Evolutionary conservation across 768 basidiomycete genomes (phyloP).

Genomic region (Calocybe cyanea): DNA sequence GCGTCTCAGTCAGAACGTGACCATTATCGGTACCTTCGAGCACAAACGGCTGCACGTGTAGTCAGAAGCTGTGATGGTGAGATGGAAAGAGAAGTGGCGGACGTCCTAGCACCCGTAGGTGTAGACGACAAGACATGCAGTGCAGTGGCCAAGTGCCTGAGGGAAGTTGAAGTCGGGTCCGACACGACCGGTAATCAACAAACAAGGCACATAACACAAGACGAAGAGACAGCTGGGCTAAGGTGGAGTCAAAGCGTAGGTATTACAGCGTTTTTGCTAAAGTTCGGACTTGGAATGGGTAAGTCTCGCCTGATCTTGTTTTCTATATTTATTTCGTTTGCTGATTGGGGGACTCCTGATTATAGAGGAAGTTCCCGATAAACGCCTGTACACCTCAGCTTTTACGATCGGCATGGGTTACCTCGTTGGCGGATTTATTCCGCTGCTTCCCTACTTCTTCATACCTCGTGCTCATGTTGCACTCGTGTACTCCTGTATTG

Average conservation of each 20-base stretch:
- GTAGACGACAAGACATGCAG: constrained; percentile 80
- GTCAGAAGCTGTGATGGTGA: constrained; percentile 86
- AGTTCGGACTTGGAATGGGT: constrained; percentile 94
- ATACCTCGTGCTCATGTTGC: constrained; percentile 64
- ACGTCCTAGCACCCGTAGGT: constrained; percentile 84
- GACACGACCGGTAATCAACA: constrained; percentile 5
- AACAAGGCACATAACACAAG: constrained; percentile 21
- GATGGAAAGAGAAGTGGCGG: constrained; percentile 93
- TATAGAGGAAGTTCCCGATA: constrained; percentile 83
- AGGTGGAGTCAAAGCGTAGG: constrained; percentile 79
- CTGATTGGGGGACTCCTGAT: neutral
- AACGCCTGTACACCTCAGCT: constrained; percentile 84
- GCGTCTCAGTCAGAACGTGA: constrained; percentile 97
- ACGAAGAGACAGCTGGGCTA: constrained; percentile 55
- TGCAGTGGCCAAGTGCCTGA: constrained; percentile 72
- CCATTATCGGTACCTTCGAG: constrained; percentile 80
- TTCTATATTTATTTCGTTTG: neutral
- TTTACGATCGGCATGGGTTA: constrained; percentile 96
- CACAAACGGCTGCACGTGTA: constrained; percentile 79
- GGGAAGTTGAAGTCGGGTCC: constrained; percentile 56
- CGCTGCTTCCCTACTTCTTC: constrained; percentile 91
- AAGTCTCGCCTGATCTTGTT: constrained; percentile 24
- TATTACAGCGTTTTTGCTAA: constrained; percentile 88
- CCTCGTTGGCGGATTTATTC: constrained; percentile 89
- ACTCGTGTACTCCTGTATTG: constrained; percentile 67